Base-by-base conservation (phyloP, 2,329 filamentous ascomycete genomes). In the Blumeria hordei region DNA sequence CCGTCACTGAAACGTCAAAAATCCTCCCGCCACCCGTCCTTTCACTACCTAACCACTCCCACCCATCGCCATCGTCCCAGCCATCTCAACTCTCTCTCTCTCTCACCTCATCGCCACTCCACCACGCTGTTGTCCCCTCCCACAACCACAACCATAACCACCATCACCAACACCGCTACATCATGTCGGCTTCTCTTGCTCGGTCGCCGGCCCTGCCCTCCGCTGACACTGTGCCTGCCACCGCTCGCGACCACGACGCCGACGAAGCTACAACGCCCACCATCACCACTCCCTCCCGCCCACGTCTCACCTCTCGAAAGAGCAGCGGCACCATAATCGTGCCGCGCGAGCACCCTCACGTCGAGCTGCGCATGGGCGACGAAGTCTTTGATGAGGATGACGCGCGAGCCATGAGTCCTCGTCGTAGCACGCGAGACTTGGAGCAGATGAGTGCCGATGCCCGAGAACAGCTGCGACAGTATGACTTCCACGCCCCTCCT, bases 371-470 rank as follows among this genome's bases (percentile, higher is more conserved):
- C 58, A 81, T 86, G 59, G 77, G 83, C 58, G 76, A 85, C 59
- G 65, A 67, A 60, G 59, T 62, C 6, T 85, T 88, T 62, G 86
- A 88, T 32, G 83, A 88, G 28, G 84, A 87, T 66, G 88, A 95
- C 67, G 88, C 92, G 58, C 74, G 90, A 63, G 85, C 87, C 58
- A 96, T 98, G 90, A 95, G 88, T 66, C 90, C 90, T 2, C 75
- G 90, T 61, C 74, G 90, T 63, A 94, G 87, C 60, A 93, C 83
- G 63, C 87, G 92, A 64, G 90, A 96, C 65, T 77, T 95, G 55
- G 85, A 94, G 68, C 82, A 81, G 65, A 76, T 96, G 67, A 84
- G 88, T 62, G 81, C 85, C 63, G 85, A 90, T 64, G 87, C 88
- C 39, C 74, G 88, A 55, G 75, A 76, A 60, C 77, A 81, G 62